Conservation (phyloP, 2,329 filamentous ascomycete genomes). For the Penicillium fuscoglaucum region DNA sequence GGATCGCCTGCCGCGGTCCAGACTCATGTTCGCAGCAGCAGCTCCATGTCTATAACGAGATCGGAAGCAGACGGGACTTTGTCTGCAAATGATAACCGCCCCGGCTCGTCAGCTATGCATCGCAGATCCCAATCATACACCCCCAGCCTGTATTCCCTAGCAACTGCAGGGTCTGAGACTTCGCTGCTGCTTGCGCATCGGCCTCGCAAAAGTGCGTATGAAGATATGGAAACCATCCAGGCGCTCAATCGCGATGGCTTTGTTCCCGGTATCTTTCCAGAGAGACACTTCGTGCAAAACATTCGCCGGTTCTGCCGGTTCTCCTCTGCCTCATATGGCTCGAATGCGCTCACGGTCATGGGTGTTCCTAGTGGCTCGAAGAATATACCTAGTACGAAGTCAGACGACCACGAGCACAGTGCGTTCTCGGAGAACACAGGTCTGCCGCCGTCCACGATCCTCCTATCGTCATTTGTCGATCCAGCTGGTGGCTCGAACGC, state of each 20-base stretch:
- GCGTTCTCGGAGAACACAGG: constrained; percentile 49
- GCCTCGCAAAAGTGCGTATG: constrained; percentile 46
- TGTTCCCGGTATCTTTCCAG: constrained; percentile 48
- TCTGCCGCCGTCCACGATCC: constrained; percentile 48
- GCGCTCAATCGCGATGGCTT: constrained; percentile 46
- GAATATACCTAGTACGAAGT: constrained; percentile 30
- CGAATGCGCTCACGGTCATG: constrained; percentile 50
- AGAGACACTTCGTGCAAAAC: constrained; percentile 48
- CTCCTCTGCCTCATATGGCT: constrained; percentile 50
- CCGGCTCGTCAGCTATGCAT: constrained; percentile 34
- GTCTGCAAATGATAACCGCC: constrained; percentile 32
- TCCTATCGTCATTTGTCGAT: constrained; percentile 71
- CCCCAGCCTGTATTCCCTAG: constrained; percentile 49
- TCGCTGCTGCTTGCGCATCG: constrained; percentile 47
- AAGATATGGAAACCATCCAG: constrained; percentile 47
- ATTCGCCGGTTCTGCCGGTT: constrained; percentile 50
- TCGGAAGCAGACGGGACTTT: constrained; percentile 44
- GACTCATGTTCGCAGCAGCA: constrained; percentile 46
- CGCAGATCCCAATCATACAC: constrained; percentile 41
- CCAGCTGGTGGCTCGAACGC: constrained; percentile 66
- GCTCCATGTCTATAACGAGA: constrained; percentile 44
- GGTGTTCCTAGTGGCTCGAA: constrained; percentile 40
- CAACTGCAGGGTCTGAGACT: constrained; percentile 46
- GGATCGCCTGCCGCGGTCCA: constrained; percentile 42
- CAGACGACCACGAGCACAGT: constrained; percentile 46